Evolutionary conservation across 2,329 filamentous ascomycete genomes (phyloP), one percentile per base, ranked within the genome.

Genomic region (Parascedosporium putredinis): DNA sequence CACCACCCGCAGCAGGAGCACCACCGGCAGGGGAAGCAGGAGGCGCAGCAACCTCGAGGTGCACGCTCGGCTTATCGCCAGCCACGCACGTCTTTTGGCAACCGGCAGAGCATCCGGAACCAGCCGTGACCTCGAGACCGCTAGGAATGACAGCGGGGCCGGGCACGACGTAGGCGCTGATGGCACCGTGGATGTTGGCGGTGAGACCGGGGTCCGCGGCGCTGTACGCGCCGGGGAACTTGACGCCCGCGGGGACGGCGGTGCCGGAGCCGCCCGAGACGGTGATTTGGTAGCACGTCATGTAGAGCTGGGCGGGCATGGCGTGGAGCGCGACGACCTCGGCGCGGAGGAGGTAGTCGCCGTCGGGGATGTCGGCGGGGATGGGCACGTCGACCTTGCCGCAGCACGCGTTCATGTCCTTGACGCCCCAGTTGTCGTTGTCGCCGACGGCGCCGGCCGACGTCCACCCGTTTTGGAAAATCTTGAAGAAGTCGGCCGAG

Each of bases 401-500:
- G 53, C 64, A 67, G 58, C 63, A 66, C 5, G 53, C 40, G 55
- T 67, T 67, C 51, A 67, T 58, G 49, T 67, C 64, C 54, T 66
- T 68, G 45, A 64, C 67, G 33, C 67, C 69, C 69, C 69, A 75
- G 57, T 68, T 67, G 55, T 74, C 71, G 9, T 61, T 60, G 38
- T 63, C 62, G n/a, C 69, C 68, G 36, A 70, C 70, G 22, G 55
- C 53, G n/a, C 63, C 61, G 22, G 47, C 44, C 22, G 59, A 23
- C 51, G 63, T 63, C 67, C 71, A 70, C 2, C 71, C 68, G 54
- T 73, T 66, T 52, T 72, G 67, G 55, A 68, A 73, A 53, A 78
- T 68, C 64, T 78, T 78, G 66, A 77, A 76, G 71, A 71, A 78
- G 3, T 62, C 59, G 2, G 63, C 58, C 1, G 64, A 62, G 9